These are phyloP conservation scores for Kurtzmaniella natalensis DNA, from an alignment of 1,139 yeast species.

Conservation along the genomic window DNA sequence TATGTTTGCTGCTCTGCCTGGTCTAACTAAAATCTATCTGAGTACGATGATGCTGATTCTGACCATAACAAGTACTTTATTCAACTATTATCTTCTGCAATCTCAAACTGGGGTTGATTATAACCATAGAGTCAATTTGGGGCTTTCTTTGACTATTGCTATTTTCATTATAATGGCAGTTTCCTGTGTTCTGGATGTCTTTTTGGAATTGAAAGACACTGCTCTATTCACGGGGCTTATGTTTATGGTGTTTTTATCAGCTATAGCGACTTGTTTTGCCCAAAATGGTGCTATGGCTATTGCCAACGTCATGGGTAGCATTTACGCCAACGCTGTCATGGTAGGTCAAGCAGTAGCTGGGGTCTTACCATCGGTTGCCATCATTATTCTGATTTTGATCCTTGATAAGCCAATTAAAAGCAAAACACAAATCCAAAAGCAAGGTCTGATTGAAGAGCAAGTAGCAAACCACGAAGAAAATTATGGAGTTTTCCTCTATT, in stretches of 20 bases:
- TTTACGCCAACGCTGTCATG: constrained; percentile 83
- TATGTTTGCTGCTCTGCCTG: constrained; percentile 52
- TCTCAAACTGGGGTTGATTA: constrained; percentile 65
- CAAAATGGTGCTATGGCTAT: constrained; percentile 92
- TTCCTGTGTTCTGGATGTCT: constrained; percentile 42
- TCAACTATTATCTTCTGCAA: constrained; percentile 63
- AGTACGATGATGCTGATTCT: constrained; percentile 89
- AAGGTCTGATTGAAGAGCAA: constrained; percentile 14
- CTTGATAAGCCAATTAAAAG: constrained; percentile 21
- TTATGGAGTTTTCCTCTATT: constrained; percentile 57
- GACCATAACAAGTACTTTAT: constrained; percentile 62
- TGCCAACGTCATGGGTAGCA: constrained; percentile 72
- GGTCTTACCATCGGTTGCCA: constrained; percentile 76
- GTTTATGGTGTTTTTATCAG: constrained; percentile 54
- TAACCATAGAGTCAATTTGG: constrained; percentile 51
- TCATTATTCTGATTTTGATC: constrained; percentile 55
- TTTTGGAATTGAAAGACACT: constrained; percentile 35
- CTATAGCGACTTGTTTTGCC: constrained; percentile 66
- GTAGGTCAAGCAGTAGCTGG: constrained; percentile 96
- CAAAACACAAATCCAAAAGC: neutral
- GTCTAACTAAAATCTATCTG: constrained; percentile 58
- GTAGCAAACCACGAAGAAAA: constrained; percentile 28
- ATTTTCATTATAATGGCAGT: constrained; percentile 53
- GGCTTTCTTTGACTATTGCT: constrained; percentile 52
- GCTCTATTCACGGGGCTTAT: constrained; percentile 46